Base-by-base conservation (phyloP, 106 monocot genomes). In the Cymbidium sinense region DNA sequence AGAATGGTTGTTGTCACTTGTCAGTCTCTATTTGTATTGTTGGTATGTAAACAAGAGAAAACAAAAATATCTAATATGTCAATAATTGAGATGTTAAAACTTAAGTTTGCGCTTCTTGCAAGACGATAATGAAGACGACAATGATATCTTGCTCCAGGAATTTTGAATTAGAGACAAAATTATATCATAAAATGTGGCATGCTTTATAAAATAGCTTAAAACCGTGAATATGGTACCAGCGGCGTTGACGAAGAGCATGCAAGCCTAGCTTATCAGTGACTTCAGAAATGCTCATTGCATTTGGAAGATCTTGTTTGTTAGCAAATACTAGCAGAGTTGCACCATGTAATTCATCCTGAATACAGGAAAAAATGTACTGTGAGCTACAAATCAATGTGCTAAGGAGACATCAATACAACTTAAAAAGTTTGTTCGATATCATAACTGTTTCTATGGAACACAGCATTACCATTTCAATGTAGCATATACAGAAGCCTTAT, bases 281-380 rank as follows among this genome's bases (percentile, higher is more conserved):
- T 74, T 83, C 83, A 83, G 83, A 78, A 35, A 83, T 47, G 43
- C 34, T 78, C 83, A 83, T 78, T 50, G 82, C 82, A 64, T 77
- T 82, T 8, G 82, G 82, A 73, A 82, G 82, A 35, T 82, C 82
- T 62, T 82, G 83, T 34, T 83, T 83, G 78, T 83, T 83, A 34
- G 83, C 83, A 65, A 83, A 83, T 18, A 83, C 78, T 43, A 83
- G 78, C 47, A 78, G 74, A 34, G 83, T 74, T 43, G 83, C 83
- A 33, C 78, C 83, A 0, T 70, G 77, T 31, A 83, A 72, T 74
- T 83, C 83, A 64, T 64, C 78, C 74, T 83, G 10, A 71, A 71
- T 20, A 18, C 34, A 70, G 13, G 37, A 39, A 39, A 71, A 71
- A 71, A 71, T 71, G 15, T 23, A 5, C 29, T 67, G 29, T 33